A percentile compares a stretch with the other conserved stretches of the same genome.
Evolutionary conservation across 768 basidiomycete genomes (phyloP).

Genomic region (Termitomyces titanicus): DNA sequence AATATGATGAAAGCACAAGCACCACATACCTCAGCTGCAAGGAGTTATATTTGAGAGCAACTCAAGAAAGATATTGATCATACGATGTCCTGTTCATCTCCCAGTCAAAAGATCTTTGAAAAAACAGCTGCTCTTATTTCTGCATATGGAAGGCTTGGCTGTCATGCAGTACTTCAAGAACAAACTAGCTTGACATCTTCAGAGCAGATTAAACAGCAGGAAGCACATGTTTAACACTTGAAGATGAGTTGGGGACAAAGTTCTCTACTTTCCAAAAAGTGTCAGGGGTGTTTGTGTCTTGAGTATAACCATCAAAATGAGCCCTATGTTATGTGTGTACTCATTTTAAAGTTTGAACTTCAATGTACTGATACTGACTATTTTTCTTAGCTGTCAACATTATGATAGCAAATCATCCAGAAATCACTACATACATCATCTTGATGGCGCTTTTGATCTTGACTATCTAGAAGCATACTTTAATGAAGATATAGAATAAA

Average conservation of each 20-base stretch:
- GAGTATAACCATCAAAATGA: not conserved
- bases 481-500: not conserved
- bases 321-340: not conserved
- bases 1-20: not conserved
- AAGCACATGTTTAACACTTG: not conserved
- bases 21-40: not conserved
- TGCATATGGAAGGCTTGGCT: not conserved
- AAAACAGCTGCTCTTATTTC: conserved; percentile 9
- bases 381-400: not conserved
- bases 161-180: not conserved
- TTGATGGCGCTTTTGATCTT: too few species aligned
- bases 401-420: not conserved
- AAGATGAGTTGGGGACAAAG: conserved; percentile 1
- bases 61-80: not conserved
- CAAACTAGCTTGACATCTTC: not conserved
- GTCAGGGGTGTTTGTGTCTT: not conserved
- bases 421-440: not conserved
- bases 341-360: too few species aligned
- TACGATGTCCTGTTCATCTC: not conserved
- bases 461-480: too few species aligned
- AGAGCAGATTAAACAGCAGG: not conserved
- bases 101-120: conserved; percentile 4
- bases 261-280: not conserved
- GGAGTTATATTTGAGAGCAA: not conserved
- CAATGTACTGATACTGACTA: too few species aligned